These are phyloP conservation scores for Exophiala sp. DNA, from an alignment of 2,329 filamentous ascomycete genomes.

Conservation along the genomic window DNA sequence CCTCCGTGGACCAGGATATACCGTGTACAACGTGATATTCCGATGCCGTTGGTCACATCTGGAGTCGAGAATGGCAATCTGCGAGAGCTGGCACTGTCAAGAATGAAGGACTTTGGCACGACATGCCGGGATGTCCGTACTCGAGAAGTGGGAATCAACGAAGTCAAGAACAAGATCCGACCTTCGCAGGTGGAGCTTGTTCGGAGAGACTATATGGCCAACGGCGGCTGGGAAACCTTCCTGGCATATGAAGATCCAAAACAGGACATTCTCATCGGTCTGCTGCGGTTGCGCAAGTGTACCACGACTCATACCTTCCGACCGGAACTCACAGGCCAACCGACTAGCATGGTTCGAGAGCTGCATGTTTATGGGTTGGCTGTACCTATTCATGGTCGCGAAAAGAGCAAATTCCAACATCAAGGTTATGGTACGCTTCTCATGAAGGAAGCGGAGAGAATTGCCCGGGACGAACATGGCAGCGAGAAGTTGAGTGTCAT, in stretches of 20 bases:
- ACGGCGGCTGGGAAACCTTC: conserved; percentile 98
- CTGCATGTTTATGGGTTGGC: conserved; percentile 95
- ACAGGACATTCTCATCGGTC: conserved; percentile 91
- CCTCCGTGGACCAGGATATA: conserved; percentile 99
- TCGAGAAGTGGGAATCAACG: conserved; percentile 94
- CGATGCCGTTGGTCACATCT: conserved; percentile 99
- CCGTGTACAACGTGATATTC: conserved; percentile 95
- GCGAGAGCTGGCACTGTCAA: conserved; percentile 83
- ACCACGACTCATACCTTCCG: conserved; percentile 87
- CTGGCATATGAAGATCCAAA: conserved; percentile 96
- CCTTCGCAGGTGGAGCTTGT: conserved; percentile 95
- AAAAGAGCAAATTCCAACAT: conserved; percentile 96
- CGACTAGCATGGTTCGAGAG: conserved; percentile 86
- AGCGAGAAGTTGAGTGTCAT: conserved; percentile 95
- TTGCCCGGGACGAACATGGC: conserved; percentile 88
- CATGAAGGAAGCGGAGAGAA: conserved; percentile 97
- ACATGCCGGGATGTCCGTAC: conserved; percentile 94
- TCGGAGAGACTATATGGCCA: conserved; percentile 86
- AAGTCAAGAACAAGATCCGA: conserved; percentile 97
- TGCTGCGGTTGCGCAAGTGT: conserved; percentile 85
- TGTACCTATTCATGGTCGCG: conserved; percentile 92
- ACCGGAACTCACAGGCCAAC: conserved; percentile 75
- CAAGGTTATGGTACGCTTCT: conserved; percentile 92
- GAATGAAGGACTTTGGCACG: conserved; percentile 99
- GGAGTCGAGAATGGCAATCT: conserved; percentile 97